Percentiles rank a stretch among this genome's conserved stretches.
Conservation (phyloP, 164 flowering plant species). For the Paratinospora sagittata region DNA sequence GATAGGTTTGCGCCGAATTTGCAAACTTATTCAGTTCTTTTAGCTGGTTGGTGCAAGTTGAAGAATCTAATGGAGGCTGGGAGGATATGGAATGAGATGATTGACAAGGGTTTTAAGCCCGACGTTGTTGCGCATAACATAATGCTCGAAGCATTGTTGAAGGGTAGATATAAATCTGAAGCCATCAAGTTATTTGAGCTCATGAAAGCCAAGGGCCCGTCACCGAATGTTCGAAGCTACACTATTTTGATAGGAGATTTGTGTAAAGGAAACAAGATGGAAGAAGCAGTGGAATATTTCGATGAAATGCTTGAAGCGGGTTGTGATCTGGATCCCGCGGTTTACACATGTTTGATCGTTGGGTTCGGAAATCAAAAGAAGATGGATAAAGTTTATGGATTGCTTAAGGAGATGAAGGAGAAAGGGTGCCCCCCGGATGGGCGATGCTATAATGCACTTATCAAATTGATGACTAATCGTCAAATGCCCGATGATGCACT, state of each 20-base stretch:
- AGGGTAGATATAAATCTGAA: constrained; percentile 51
- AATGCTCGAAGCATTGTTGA: constrained; percentile 74
- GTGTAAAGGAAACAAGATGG: constrained; percentile 60
- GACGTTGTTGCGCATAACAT: constrained; percentile 67
- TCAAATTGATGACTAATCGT: constrained; percentile 60
- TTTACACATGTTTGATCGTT: constrained; percentile 73
- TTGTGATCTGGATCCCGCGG: constrained; percentile 60
- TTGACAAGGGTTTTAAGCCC: constrained; percentile 71
- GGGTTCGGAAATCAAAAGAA: constrained; percentile 70
- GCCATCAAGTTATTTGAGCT: constrained; percentile 75
- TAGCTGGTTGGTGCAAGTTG: constrained; percentile 82
- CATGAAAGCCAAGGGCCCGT: constrained; percentile 81
- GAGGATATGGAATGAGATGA: constrained; percentile 81
- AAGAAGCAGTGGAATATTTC: constrained; percentile 51
- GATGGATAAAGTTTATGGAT: constrained; percentile 61
- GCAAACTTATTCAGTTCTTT: constrained; percentile 57
- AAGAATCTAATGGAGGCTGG: constrained; percentile 76
- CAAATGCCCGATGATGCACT: constrained; percentile 72
- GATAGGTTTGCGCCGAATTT: constrained; percentile 58
- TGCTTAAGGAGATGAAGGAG: constrained; percentile 74
- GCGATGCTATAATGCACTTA: constrained; percentile 59
- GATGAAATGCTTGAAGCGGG: constrained; percentile 63
- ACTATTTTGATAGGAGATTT: constrained; percentile 65
- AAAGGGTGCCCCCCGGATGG: constrained; percentile 77
- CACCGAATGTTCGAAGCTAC: constrained; percentile 61